A percentile compares a stretch with the other conserved stretches of the same genome.
phyloP scores from a whole-genome alignment of 768 basidiomycete genomes.

The Suillus variegatus region DNA sequence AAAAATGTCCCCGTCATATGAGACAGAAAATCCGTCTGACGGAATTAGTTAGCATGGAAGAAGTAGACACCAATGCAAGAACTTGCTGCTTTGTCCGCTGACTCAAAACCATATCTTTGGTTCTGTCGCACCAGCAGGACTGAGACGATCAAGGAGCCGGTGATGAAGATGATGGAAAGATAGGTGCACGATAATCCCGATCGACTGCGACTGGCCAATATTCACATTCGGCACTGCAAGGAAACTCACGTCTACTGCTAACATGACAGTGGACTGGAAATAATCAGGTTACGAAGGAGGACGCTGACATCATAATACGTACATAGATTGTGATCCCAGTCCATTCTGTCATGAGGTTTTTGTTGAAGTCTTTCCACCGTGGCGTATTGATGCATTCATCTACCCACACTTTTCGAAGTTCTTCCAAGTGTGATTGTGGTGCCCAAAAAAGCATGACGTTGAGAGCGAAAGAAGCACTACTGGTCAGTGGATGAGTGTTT shows the following conservation, averaged over 20 bases:
- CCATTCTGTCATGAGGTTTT: conserved; percentile 47
- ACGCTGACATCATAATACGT: conserved; percentile 13
- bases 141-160: conserved; percentile 37
- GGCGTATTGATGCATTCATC: conserved; percentile 40
- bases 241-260: conserved; percentile 14
- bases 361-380: conserved; percentile 43
- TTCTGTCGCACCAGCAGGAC: conserved; percentile 39
- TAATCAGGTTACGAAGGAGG: neutral
- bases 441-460: conserved; percentile 41
- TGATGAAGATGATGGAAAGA: conserved; percentile 35
- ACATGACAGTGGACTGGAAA: conserved; percentile 13
- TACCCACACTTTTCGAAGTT: conserved; percentile 44
- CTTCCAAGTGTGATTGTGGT: conserved; percentile 43
- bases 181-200: conserved; percentile 36
- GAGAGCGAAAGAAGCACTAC: conserved; percentile 5
- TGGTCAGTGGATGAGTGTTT: neutral
- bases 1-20: neutral
- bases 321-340: conserved; percentile 50
- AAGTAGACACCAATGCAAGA: neutral
- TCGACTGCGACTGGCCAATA: conserved; percentile 9
- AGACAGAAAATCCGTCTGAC: conserved; percentile 16
- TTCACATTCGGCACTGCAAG: conserved; percentile 28
- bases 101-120: conserved; percentile 24
- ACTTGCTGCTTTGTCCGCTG: conserved; percentile 31
- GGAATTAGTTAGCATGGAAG: neutral